Evolutionary conservation across 1,284 basidiomycete genomes (phyloP).

Genomic region (Trichosporon coremiiforme): DNA sequence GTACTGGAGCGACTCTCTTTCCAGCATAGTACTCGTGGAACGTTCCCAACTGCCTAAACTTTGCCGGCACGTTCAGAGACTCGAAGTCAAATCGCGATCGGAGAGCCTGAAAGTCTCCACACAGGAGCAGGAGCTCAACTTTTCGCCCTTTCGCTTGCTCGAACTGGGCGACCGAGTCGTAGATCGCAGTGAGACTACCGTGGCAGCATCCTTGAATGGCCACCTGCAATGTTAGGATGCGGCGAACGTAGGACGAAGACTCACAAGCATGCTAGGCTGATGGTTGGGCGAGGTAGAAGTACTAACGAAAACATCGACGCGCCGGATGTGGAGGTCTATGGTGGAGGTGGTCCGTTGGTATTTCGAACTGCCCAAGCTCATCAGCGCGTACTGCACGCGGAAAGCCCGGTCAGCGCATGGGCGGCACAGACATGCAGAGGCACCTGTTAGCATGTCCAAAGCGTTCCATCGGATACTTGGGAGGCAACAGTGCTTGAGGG

Average conservation of each 20-base stretch:
- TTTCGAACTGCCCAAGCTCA: no score
- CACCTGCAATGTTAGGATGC: conserved; percentile 60
- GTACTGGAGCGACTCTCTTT: conserved; percentile 73
- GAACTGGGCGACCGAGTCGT: conserved; percentile 69
- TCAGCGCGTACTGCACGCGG: no score
- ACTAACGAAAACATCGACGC: background rate
- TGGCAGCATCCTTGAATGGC: conserved; percentile 96
- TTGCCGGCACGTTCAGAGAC: conserved; percentile 86
- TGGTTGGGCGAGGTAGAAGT: background rate
- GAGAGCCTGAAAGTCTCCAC: conserved; percentile 88
- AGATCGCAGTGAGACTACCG: conserved; percentile 83
- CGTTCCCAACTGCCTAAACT: conserved; percentile 80
- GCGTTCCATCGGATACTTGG: no score
- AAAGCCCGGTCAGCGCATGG: no score
- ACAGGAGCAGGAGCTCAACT: conserved; percentile 80
- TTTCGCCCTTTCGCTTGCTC: conserved; percentile 67
- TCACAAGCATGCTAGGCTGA: background rate
- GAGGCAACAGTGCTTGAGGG: no score
- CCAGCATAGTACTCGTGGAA: conserved; percentile 93
- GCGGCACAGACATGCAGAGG: no score
- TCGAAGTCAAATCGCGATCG: conserved; percentile 82
- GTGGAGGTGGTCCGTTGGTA: background rate
- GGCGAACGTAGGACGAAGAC: background rate
- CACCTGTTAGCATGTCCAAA: background rate
- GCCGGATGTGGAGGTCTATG: conserved; percentile 4